A percentile compares a stretch with the other conserved stretches of the same genome.
phyloP scores from a whole-genome alignment of 169 alveolate species.

The Plasmodium sp. region DNA sequence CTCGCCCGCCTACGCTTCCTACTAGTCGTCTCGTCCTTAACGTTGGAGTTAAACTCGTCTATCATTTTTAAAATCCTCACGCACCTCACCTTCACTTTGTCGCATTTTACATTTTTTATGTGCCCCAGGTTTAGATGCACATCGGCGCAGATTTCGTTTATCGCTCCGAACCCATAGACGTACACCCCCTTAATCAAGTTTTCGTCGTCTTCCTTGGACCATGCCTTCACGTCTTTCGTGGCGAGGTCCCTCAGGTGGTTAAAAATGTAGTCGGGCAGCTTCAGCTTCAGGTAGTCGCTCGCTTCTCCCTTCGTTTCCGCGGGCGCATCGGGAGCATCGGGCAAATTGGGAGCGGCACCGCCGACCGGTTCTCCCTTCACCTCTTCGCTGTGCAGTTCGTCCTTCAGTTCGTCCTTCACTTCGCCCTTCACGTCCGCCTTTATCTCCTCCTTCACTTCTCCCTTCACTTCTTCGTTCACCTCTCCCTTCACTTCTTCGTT shows the following conservation, averaged over 20 bases:
- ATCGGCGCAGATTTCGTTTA: conserved; percentile 89
- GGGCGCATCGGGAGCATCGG: background rate
- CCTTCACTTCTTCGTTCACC: background rate
- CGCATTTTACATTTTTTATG: conserved; percentile 83
- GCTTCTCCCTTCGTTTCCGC: conserved; percentile 13
- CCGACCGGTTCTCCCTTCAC: conserved; percentile 20
- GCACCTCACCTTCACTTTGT: conserved; percentile 84
- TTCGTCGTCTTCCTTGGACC: conserved; percentile 85
- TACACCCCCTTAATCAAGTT: conserved; percentile 88
- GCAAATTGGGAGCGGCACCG: background rate
- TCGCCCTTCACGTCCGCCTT: background rate
- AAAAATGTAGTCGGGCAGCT: conserved; percentile 79
- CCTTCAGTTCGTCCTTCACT: background rate
- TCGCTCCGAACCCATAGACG: conserved; percentile 90
- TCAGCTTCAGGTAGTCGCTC: conserved; percentile 73
- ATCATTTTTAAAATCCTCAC: conserved; percentile 83
- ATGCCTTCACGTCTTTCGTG: conserved; percentile 83
- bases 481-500: background rate
- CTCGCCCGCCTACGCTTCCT: conserved; percentile 15
- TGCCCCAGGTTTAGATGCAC: conserved; percentile 81
- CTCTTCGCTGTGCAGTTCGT: background rate
- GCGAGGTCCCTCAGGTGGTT: conserved; percentile 76
- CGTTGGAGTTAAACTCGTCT: conserved; percentile 49
- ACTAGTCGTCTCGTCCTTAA: conserved; percentile 11
- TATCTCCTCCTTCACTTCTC: background rate